Evolutionary conservation across 495 filamentous ascomycete genomes (phyloP).

Genomic region (Penicillium parvum): DNA sequence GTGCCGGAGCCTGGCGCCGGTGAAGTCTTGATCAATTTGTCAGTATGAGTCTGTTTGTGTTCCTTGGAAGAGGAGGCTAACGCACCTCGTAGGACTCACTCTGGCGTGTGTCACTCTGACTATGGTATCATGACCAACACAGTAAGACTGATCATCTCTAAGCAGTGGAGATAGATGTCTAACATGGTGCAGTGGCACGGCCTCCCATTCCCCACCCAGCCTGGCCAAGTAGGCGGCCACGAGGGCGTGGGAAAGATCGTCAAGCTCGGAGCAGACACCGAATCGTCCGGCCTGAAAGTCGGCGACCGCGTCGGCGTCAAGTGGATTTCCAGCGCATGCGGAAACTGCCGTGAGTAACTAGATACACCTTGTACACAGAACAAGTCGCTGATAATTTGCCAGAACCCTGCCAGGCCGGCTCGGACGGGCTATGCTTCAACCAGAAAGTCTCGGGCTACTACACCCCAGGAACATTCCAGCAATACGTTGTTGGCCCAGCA

Average conservation of each 20-base stretch:
- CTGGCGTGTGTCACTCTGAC: slow-evolving; percentile 69
- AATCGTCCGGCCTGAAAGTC: slow-evolving; percentile 52
- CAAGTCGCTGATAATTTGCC: slow-evolving; percentile 1
- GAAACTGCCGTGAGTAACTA: slow-evolving; percentile 41
- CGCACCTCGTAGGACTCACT: slow-evolving; percentile 49
- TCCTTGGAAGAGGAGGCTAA: slow-evolving; percentile 4
- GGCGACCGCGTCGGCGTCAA: slow-evolving; percentile 65
- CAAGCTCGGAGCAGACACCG: slow-evolving; percentile 53
- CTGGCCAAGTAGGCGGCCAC: slow-evolving; percentile 63
- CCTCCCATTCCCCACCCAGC: slow-evolving; percentile 59
- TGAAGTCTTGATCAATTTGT: slow-evolving; percentile 65
- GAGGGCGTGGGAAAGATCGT: slow-evolving; percentile 59
- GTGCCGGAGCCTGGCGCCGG: slow-evolving; percentile 62
- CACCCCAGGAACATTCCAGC: slow-evolving; percentile 66
- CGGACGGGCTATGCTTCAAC: slow-evolving; percentile 56
- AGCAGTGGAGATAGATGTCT: not conserved
- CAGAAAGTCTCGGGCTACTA: slow-evolving; percentile 53
- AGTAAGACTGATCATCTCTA: slow-evolving; percentile 18
- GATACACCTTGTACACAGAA: not conserved
- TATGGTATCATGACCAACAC: slow-evolving; percentile 56
- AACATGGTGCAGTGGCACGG: slow-evolving; percentile 39
- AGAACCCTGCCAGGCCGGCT: slow-evolving; percentile 53
- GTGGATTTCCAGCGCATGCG: slow-evolving; percentile 45
- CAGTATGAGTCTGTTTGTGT: slow-evolving; percentile 1
- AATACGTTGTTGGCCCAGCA: slow-evolving; percentile 61